A percentile compares a stretch with the other conserved stretches of the same genome.
These are phyloP conservation scores for Pachysandra terminalis DNA, from an alignment of 164 flowering plant species.

Conservation along the genomic window DNA sequence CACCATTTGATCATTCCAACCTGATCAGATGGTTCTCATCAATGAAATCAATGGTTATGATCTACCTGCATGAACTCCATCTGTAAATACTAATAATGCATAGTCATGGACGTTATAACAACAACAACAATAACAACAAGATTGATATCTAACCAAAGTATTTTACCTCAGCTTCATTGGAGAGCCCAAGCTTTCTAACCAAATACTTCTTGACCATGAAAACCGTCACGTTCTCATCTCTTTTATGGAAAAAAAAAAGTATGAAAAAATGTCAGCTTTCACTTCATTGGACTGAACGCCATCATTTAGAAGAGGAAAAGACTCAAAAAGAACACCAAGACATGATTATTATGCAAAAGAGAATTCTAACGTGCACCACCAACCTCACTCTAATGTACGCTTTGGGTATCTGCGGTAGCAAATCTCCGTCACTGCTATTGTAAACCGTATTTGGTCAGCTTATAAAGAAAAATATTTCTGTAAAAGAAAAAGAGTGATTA, in stretches of 20 bases:
- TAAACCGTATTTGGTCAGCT: not conserved
- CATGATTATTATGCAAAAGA: not conserved
- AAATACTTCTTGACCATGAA: constrained; percentile 35
- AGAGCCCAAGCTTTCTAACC: constrained; percentile 37
- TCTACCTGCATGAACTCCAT: not conserved
- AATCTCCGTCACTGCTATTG: constrained; percentile 19
- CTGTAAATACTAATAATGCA: too few species aligned
- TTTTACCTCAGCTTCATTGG: constrained; percentile 35
- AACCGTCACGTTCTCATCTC: constrained; percentile 34
- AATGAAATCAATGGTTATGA: not conserved
- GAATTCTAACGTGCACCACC: constrained; percentile 18
- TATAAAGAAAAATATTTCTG: not conserved
- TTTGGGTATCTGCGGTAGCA: constrained; percentile 31
- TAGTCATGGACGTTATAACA: too few species aligned
- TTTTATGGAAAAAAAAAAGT: too few species aligned
- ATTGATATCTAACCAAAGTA: not conserved
- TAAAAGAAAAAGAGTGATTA: too few species aligned
- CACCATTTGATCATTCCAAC: too few species aligned
- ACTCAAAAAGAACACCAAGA: not conserved
- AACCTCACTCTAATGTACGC: constrained; percentile 44
- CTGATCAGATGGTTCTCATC: too few species aligned
- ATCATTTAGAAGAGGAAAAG: constrained; percentile 13
- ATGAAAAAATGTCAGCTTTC: constrained; percentile 18
- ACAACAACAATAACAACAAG: too few species aligned
- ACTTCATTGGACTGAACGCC: constrained; percentile 14